phyloP scores from a whole-genome alignment of 1,284 basidiomycete species.

The Fomitiporia mediterranea region DNA sequence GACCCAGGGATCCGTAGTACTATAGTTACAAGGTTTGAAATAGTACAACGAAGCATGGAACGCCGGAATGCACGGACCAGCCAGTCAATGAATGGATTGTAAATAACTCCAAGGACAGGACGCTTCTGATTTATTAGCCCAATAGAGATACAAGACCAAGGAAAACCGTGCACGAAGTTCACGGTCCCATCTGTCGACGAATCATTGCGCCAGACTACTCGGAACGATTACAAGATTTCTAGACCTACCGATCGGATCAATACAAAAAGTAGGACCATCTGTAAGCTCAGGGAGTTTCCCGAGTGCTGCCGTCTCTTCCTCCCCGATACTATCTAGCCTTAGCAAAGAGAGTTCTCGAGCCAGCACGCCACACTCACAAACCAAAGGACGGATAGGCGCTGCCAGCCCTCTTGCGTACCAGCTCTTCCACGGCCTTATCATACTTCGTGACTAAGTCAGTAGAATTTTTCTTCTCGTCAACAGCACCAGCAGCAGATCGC shows the following conservation, averaged over 20 bases:
- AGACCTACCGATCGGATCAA: slow-evolving; percentile 72
- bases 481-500: slow-evolving; percentile 43
- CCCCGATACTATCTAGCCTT: slow-evolving; percentile 69
- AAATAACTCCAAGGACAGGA: slow-evolving; percentile 86
- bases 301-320: slow-evolving; percentile 78
- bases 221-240: no score
- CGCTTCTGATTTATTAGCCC: slow-evolving; percentile 80
- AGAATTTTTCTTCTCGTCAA: slow-evolving; percentile 86
- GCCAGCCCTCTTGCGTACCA: slow-evolving; percentile 71
- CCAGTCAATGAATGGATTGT: slow-evolving; percentile 88
- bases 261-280: slow-evolving; percentile 88
- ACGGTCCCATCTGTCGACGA: slow-evolving; percentile 78
- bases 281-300: slow-evolving; percentile 70
- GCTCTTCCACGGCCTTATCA: slow-evolving; percentile 87
- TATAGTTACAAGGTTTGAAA: no score
- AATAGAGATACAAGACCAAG: slow-evolving; percentile 86
- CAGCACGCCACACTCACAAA: slow-evolving; percentile 54
- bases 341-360: slow-evolving; percentile 11
- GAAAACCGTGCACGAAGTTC: slow-evolving; percentile 92
- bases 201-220: background rate
- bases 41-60: background rate
- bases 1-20: slow-evolving; percentile 78
- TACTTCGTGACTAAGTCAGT: slow-evolving; percentile 95
- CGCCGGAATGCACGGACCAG: slow-evolving; percentile 42
- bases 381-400: slow-evolving; percentile 72